A percentile compares a stretch with the other conserved stretches of the same genome.
phyloP scores from a whole-genome alignment of 2,329 filamentous ascomycete genomes.

The Fusarium nematophilum region DNA sequence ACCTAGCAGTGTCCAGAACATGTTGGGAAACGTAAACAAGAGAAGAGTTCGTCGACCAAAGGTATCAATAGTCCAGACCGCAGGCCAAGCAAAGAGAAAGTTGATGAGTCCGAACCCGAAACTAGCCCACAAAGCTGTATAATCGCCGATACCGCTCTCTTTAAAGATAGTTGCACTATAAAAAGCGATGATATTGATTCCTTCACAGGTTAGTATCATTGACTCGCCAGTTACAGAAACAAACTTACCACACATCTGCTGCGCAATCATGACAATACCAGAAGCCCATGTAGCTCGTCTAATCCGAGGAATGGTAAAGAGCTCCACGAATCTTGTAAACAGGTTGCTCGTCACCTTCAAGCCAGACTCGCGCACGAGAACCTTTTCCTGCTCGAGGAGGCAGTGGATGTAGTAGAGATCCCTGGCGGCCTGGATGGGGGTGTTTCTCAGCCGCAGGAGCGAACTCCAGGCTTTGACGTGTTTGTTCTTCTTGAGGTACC shows the following conservation, averaged over 20 bases:
- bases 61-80: slow-evolving; percentile 73
- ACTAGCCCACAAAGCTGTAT: slow-evolving; percentile 54
- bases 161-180: slow-evolving; percentile 61
- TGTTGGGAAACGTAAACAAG: slow-evolving; percentile 72
- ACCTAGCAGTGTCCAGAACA: slow-evolving; percentile 68
- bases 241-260: slow-evolving; percentile 67
- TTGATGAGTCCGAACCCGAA: slow-evolving; percentile 65
- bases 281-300: slow-evolving; percentile 74
- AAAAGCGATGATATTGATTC: slow-evolving; percentile 62
- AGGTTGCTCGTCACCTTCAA: slow-evolving; percentile 57
- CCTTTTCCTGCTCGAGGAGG: slow-evolving; percentile 48
- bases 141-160: slow-evolving; percentile 53
- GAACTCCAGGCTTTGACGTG: slow-evolving; percentile 67
- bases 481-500: slow-evolving; percentile 72
- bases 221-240: background rate
- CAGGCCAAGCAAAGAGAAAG: slow-evolving; percentile 72
- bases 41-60: slow-evolving; percentile 70
- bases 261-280: slow-evolving; percentile 74
- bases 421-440: slow-evolving; percentile 68
- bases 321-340: slow-evolving; percentile 62
- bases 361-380: slow-evolving; percentile 42
- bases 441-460: slow-evolving; percentile 67
- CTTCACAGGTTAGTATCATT: background rate
- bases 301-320: slow-evolving; percentile 68
- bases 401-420: slow-evolving; percentile 72